A percentile compares a stretch with the other conserved stretches of the same genome.
Conservation (phyloP, 352 stramenopile genomes). For the Phytophthora multivora region DNA sequence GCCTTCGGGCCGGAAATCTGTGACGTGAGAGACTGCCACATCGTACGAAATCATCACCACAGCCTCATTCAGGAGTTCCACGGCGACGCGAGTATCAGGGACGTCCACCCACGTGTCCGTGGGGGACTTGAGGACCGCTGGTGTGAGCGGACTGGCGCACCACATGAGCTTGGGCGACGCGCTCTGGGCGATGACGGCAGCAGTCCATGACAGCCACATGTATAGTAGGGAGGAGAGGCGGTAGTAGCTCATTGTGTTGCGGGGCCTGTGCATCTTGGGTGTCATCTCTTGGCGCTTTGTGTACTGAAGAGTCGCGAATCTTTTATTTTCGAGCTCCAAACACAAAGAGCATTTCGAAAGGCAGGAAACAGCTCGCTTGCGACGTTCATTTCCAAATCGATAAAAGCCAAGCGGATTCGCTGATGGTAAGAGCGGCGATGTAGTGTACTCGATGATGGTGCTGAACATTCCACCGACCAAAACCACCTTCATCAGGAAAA, state of each 20-base stretch:
- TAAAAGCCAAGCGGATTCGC: no score
- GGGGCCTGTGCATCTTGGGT: slow-evolving; percentile 5
- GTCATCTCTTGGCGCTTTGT: background rate
- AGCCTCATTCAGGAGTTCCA: slow-evolving; percentile 64
- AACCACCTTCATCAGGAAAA: no score
- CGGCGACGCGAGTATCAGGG: slow-evolving; percentile 45
- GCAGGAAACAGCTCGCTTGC: no score
- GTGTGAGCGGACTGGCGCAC: slow-evolving; percentile 59
- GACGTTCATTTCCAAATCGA: no score
- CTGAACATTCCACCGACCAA: no score
- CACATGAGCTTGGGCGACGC: slow-evolving; percentile 63
- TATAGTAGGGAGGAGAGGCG: background rate
- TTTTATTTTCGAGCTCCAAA: slow-evolving; percentile 8
- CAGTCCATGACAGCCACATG: background rate
- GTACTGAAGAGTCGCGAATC: slow-evolving; percentile 24
- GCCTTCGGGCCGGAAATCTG: slow-evolving; percentile 10
- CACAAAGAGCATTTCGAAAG: background rate
- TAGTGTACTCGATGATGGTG: no score
- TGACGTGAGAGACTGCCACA: slow-evolving; percentile 58
- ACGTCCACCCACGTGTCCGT: slow-evolving; percentile 63
- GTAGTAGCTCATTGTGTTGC: background rate
- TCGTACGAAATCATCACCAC: slow-evolving; percentile 76
- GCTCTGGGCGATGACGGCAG: slow-evolving; percentile 10
- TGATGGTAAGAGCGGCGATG: no score
- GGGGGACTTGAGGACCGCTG: slow-evolving; percentile 31